A percentile compares a stretch with the other conserved stretches of the same genome.
Conservation (phyloP, 2,329 filamentous ascomycete species). For the Aspergillus unguis region DNA sequence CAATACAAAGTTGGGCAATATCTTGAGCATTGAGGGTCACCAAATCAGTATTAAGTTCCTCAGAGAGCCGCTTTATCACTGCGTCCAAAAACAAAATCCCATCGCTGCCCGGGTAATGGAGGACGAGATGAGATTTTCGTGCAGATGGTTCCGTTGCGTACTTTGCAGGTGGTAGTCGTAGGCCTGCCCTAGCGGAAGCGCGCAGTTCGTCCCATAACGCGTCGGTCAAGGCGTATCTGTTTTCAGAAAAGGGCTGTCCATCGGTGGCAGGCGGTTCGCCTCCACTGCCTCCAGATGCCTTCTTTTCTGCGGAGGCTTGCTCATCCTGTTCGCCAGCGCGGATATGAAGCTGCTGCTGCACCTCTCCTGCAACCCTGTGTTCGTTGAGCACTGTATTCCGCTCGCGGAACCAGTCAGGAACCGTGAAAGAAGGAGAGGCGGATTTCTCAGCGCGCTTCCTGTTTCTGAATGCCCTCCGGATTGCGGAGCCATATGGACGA, state of each 20-base stretch:
- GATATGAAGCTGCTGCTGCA: conserved; percentile 27
- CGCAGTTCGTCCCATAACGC: conserved; percentile 49
- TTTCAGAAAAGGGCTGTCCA: conserved; percentile 17
- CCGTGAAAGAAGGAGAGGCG: conserved; percentile 20
- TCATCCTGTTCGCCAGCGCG: conserved; percentile 21
- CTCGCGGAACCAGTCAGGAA: conserved; percentile 40
- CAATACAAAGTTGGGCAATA: conserved; percentile 43
- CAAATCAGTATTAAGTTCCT: conserved; percentile 49
- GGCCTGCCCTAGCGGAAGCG: conserved; percentile 50
- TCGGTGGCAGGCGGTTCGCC: conserved; percentile 21
- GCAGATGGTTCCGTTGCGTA: conserved; percentile 47
- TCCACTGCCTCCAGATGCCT: conserved; percentile 26
- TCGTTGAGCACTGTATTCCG: conserved; percentile 31
- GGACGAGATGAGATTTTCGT: conserved; percentile 54
- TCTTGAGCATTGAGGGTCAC: conserved; percentile 46
- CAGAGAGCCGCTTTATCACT: conserved; percentile 63
- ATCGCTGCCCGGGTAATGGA: conserved; percentile 58
- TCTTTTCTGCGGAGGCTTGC: conserved; percentile 9
- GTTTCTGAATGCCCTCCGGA: conserved; percentile 40
- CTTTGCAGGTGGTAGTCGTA: conserved; percentile 41
- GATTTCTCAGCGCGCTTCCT: conserved; percentile 24
- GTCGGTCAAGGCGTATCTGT: conserved; percentile 40
- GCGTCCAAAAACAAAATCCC: conserved; percentile 55
- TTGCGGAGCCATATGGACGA: conserved; percentile 38
- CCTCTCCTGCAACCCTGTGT: conserved; percentile 9